phyloP scores from a whole-genome alignment of 495 filamentous ascomycete species.

The Podospora didyma region DNA sequence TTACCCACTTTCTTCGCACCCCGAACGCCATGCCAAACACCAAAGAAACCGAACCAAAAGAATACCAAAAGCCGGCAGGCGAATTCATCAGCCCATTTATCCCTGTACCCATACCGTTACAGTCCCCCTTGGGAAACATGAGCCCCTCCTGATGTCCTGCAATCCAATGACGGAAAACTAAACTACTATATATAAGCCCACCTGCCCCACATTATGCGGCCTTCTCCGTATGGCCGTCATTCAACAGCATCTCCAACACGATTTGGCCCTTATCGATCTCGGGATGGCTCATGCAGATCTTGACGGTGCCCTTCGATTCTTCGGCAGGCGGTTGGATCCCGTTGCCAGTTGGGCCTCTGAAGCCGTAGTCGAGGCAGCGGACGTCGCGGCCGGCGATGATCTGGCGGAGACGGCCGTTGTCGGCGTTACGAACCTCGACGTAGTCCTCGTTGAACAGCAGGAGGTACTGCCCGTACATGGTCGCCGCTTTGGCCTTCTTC shows the following conservation, averaged over 20 bases:
- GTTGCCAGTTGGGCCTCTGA: slow-evolving; percentile 49
- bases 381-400: slow-evolving; percentile 90
- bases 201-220: neutral
- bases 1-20: too few species aligned
- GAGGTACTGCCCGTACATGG: slow-evolving; percentile 78
- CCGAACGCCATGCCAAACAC: slow-evolving; percentile 3
- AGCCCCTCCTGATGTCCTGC: neutral
- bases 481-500: slow-evolving; percentile 65
- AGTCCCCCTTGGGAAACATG: too few species aligned
- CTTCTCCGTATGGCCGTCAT: slow-evolving; percentile 87
- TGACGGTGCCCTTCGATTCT: slow-evolving; percentile 63
- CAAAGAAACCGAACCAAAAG: neutral
- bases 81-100: neutral
- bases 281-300: slow-evolving; percentile 94
- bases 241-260: slow-evolving; percentile 86
- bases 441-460: slow-evolving; percentile 84
- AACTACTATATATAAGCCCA: neutral
- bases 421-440: slow-evolving; percentile 92
- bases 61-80: too few species aligned
- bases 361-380: slow-evolving; percentile 81
- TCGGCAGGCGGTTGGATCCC: slow-evolving; percentile 19
- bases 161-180: neutral
- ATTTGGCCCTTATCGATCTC: slow-evolving; percentile 76
- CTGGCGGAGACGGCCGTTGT: slow-evolving; percentile 89
- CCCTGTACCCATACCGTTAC: neutral